Conservation (phyloP, 208 protist species). For the Acanthamoeba quina region DNA sequence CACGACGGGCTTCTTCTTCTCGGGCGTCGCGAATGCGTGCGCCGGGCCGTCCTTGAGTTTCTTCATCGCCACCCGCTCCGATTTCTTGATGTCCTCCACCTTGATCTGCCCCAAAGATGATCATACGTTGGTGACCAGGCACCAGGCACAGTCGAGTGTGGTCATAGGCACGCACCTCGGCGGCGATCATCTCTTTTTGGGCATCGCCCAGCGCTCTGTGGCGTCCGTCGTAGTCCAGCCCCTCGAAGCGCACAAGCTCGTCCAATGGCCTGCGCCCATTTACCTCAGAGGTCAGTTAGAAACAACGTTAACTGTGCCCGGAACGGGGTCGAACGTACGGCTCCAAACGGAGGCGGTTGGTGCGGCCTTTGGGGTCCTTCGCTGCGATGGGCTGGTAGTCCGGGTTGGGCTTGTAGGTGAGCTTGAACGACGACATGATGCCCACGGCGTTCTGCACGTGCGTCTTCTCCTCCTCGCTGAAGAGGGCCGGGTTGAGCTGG, state of each 20-base stretch:
- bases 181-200: constrained; percentile 42
- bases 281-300: background rate
- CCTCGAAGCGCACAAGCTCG: constrained; percentile 61
- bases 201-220: constrained; percentile 29
- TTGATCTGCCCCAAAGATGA: background rate
- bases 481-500: constrained; percentile 22
- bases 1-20: background rate
- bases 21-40: background rate
- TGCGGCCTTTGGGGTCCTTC: background rate
- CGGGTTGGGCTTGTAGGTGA: constrained; percentile 24
- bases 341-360: constrained; percentile 16
- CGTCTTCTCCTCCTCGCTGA: constrained; percentile 28
- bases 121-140: background rate
- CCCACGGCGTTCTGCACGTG: constrained; percentile 2
- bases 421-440: constrained; percentile 8
- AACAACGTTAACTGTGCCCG: background rate
- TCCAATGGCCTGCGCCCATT: constrained; percentile 5
- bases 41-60: constrained; percentile 24
- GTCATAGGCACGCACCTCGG: background rate
- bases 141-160: no score
- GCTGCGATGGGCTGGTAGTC: background rate
- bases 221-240: constrained; percentile 5
- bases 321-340: background rate
- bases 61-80: background rate
- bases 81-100: constrained; percentile 6